These are phyloP conservation scores for Sparassis latifolia DNA, from an alignment of 1,284 basidiomycete species.

Conservation along the genomic window DNA sequence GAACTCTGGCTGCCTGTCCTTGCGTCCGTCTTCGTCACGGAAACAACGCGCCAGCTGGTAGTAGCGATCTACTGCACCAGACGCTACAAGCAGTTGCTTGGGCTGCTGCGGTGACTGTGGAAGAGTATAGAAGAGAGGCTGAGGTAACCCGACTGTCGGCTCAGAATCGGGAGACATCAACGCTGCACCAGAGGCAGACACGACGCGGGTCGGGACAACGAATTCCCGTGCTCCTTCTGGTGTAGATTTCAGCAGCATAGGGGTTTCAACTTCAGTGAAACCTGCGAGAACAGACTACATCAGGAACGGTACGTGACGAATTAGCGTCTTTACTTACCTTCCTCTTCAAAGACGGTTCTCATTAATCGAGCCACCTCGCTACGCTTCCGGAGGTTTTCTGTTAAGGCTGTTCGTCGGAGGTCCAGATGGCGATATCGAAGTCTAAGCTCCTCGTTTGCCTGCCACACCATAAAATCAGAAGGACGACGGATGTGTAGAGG, in stretches of 20 bases:
- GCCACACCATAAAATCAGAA: slow-evolving; percentile 1
- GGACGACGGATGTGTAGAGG: neutral
- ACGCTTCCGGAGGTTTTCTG: slow-evolving; percentile 75
- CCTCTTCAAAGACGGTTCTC: slow-evolving; percentile 67
- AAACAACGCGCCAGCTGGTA: slow-evolving; percentile 94
- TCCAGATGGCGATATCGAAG: slow-evolving; percentile 86
- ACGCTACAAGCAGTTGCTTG: slow-evolving; percentile 89
- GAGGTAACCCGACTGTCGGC: slow-evolving; percentile 7
- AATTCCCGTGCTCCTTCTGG: slow-evolving; percentile 95
- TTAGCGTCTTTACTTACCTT: slow-evolving; percentile 40
- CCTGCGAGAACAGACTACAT: slow-evolving; percentile 32
- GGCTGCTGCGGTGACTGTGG: slow-evolving; percentile 95
- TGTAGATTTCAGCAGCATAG: slow-evolving; percentile 86
- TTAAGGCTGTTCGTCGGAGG: slow-evolving; percentile 68
- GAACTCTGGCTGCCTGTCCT: slow-evolving; percentile 94
- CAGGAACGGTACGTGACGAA: slow-evolving; percentile 3
- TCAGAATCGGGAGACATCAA: slow-evolving; percentile 5
- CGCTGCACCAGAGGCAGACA: slow-evolving; percentile 8
- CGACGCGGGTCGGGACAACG: slow-evolving; percentile 80
- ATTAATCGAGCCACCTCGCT: slow-evolving; percentile 76
- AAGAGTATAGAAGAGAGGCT: slow-evolving; percentile 81
- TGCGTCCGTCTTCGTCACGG: slow-evolving; percentile 90
- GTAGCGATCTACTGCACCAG: slow-evolving; percentile 85
- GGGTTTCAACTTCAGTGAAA: slow-evolving; percentile 92
- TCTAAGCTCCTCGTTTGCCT: slow-evolving; percentile 84